These are phyloP conservation scores for Skeletonema potamos DNA, from an alignment of 108 stramenopile species.

Conservation along the genomic window DNA sequence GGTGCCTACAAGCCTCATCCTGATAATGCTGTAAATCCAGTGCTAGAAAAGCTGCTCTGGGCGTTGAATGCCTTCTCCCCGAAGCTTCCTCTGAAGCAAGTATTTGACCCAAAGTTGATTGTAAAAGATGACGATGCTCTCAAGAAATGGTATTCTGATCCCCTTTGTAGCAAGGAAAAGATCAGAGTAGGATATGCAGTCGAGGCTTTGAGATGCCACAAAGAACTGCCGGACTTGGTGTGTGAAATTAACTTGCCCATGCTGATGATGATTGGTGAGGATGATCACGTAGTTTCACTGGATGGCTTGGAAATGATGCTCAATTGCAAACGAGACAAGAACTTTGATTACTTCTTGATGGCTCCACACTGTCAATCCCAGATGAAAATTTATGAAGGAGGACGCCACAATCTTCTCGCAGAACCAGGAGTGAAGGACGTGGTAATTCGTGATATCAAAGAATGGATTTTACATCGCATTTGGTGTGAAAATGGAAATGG, in stretches of 20 bases:
- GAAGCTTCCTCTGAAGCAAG: slow-evolving; percentile 9
- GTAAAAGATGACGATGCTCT: slow-evolving; percentile 6
- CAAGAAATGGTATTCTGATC: slow-evolving; percentile 8
- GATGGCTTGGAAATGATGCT: slow-evolving; percentile 16
- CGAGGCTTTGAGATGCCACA: slow-evolving; percentile 3
- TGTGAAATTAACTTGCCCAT: slow-evolving; percentile 2
- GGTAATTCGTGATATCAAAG: slow-evolving; percentile 2
- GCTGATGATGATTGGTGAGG: slow-evolving; percentile 24
- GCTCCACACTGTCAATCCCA: neutral
- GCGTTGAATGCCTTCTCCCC: slow-evolving; percentile 8
- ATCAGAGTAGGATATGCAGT: slow-evolving; percentile 17
- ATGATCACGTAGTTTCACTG: slow-evolving; percentile 9
- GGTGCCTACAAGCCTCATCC: slow-evolving; percentile 18
- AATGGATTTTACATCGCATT: slow-evolving; percentile 6
- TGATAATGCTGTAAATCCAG: neutral
- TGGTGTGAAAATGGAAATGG: neutral
- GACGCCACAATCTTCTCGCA: slow-evolving; percentile 18
- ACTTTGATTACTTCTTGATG: neutral
- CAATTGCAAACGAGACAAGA: slow-evolving; percentile 1
- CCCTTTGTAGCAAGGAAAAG: slow-evolving; percentile 19
- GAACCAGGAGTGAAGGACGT: slow-evolving; percentile 10
- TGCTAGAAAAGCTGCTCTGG: neutral
- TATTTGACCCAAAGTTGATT: slow-evolving; percentile 16
- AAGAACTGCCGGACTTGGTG: neutral
- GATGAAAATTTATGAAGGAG: slow-evolving; percentile 15